A percentile compares a stretch with the other conserved stretches of the same genome.
These are phyloP conservation scores for Capsella bursapastoris DNA, from an alignment of 345 rosid genomes.

Conservation along the genomic window DNA sequence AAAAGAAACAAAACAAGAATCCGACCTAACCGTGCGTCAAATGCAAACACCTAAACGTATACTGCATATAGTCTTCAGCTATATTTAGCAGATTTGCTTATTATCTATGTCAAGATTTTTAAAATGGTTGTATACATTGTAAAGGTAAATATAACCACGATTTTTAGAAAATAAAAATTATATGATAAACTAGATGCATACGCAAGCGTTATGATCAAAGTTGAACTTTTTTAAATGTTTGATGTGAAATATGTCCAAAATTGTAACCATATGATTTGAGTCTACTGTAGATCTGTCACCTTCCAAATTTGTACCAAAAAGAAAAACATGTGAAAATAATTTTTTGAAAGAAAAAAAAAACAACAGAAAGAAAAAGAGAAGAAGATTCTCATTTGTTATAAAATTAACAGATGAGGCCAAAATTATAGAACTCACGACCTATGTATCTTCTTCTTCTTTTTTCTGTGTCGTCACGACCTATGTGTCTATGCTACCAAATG, in stretches of 20 bases:
- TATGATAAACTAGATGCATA: constrained; percentile 17
- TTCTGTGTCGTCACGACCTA: constrained; percentile 42
- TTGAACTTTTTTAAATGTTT: constrained; percentile 25
- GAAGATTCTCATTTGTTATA: constrained; percentile 36
- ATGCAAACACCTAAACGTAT: constrained; percentile 3
- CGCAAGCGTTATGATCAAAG: constrained; percentile 43
- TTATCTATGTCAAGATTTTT: background rate
- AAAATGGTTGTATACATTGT: background rate
- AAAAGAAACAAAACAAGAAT: background rate
- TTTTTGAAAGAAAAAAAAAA: background rate
- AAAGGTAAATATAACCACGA: background rate
- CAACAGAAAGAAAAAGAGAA: background rate
- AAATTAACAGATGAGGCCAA: constrained; percentile 35
- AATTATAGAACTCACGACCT: constrained; percentile 37
- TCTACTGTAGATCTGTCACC: constrained; percentile 42
- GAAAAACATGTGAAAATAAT: constrained; percentile 23
- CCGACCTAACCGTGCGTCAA: background rate
- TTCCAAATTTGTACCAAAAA: constrained; percentile 28
- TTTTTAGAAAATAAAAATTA: background rate
- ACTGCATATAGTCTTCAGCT: background rate
- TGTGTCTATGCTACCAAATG: constrained; percentile 40
- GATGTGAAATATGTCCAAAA: constrained; percentile 48
- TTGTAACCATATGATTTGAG: constrained; percentile 41
- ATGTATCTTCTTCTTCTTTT: constrained; percentile 16
- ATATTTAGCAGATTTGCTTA: constrained; percentile 1